These are phyloP conservation scores for Zoysia matrella DNA, from an alignment of 202 grass and related monocot species.

Conservation along the genomic window DNA sequence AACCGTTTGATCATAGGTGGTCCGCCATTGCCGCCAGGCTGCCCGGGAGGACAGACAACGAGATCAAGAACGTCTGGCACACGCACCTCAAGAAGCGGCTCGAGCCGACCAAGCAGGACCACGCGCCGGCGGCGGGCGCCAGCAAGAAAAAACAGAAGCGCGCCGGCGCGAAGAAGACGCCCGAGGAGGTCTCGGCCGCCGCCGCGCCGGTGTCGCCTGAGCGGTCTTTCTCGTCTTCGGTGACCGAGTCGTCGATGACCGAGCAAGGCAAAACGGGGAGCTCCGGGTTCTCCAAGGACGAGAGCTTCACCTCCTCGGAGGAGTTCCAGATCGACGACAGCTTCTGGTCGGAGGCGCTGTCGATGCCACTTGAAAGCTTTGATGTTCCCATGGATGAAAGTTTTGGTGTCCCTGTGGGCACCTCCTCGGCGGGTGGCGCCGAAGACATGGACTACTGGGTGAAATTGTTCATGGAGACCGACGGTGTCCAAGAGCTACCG, in stretches of 20 bases:
- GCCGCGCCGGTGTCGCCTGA: conserved; percentile 35
- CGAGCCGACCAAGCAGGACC: not conserved
- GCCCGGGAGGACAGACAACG: conserved; percentile 52
- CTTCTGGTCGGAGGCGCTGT: conserved; percentile 59
- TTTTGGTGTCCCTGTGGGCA: not conserved
- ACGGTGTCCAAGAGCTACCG: not conserved
- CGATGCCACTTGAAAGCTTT: conserved; percentile 46
- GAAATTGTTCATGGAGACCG: conserved; percentile 70
- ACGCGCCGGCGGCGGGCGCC: not conserved
- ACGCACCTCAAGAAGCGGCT: conserved; percentile 84
- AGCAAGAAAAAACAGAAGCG: conserved; percentile 7
- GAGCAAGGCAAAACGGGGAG: conserved; percentile 53
- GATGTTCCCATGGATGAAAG: conserved; percentile 12
- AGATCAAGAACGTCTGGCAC: too few relatives aligned
- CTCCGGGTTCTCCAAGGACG: conserved; percentile 50
- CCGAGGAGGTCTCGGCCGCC: not conserved
- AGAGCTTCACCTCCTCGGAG: conserved; percentile 69
- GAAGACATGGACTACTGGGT: conserved; percentile 92
- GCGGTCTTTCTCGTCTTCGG: conserved; percentile 50
- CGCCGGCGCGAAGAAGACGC: not conserved
- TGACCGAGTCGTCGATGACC: conserved; percentile 45
- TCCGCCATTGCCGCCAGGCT: conserved; percentile 83
- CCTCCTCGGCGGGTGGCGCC: conserved; percentile 1
- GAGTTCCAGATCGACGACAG: conserved; percentile 69
- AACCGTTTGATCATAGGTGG: conserved; percentile 53